These are phyloP conservation scores for Rostrohypoxylon terebratum DNA, from an alignment of 495 filamentous ascomycete species.

Conservation along the genomic window DNA sequence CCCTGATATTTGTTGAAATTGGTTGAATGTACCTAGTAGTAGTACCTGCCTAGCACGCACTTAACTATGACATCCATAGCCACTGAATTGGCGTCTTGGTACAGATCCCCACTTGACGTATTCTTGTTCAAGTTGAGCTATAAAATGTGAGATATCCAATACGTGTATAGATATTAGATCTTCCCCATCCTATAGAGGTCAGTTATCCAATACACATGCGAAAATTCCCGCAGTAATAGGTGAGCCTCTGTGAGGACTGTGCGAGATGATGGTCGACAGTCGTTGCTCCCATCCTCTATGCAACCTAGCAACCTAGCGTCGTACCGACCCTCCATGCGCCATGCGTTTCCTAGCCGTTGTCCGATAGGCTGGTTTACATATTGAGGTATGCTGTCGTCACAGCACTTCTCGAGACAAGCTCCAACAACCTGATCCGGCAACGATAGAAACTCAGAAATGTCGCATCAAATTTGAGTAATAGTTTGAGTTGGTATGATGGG, in stretches of 20 bases:
- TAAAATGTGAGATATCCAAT: conserved; percentile 3
- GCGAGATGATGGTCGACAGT: conserved; percentile 17
- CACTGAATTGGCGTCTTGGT: conserved; percentile 22
- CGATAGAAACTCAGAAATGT: conserved; percentile 7
- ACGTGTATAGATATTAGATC: neutral
- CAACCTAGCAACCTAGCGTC: conserved; percentile 5
- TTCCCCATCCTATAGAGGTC: neutral
- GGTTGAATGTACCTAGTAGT: neutral
- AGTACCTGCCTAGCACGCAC: neutral
- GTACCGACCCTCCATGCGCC: conserved; percentile 29
- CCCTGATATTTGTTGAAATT: no score
- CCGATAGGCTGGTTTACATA: conserved; percentile 32
- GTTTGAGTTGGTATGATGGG: conserved; percentile 23
- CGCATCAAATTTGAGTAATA: conserved; percentile 1
- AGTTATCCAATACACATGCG: conserved; percentile 5
- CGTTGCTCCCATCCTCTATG: conserved; percentile 22
- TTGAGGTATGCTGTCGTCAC: conserved; percentile 10
- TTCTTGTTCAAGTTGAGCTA: conserved; percentile 10
- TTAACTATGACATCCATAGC: conserved; percentile 16
- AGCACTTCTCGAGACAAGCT: conserved; percentile 23
- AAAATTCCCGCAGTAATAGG: conserved; percentile 38
- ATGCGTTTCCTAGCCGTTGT: neutral
- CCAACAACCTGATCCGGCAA: conserved; percentile 19
- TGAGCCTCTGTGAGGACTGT: neutral
- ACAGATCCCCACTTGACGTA: conserved; percentile 33